Evolutionary conservation across 75 land plant species (phyloP).

Genomic region (Selaginella tamariscina): DNA sequence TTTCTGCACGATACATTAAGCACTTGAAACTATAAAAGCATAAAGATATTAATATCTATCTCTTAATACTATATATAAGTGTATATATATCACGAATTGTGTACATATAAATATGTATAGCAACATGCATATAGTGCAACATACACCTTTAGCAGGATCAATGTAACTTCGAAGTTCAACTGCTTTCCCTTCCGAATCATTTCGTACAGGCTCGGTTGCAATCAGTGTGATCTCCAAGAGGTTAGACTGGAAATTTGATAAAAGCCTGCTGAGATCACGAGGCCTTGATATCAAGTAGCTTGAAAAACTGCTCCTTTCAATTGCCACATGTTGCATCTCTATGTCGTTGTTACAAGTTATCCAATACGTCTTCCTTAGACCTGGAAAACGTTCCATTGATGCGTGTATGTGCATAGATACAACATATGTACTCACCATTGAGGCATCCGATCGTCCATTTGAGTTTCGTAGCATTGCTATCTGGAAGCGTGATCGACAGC

Average conservation of each 20-base stretch:
- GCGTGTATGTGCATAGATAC: not conserved
- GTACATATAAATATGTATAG: not conserved
- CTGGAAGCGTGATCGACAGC: constrained; percentile 44
- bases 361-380: constrained; percentile 73
- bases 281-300: constrained; percentile 83
- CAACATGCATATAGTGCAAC: not conserved
- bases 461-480: constrained; percentile 58
- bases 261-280: constrained; percentile 64
- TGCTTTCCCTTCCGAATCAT: constrained; percentile 61
- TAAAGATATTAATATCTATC: no score
- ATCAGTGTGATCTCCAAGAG: constrained; percentile 92
- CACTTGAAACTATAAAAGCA: not conserved
- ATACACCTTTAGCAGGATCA: constrained; percentile 82
- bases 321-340: constrained; percentile 71
- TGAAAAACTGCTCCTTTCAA: constrained; percentile 55
- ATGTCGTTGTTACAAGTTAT: constrained; percentile 83
- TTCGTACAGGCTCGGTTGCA: constrained; percentile 55
- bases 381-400: constrained; percentile 22
- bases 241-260: constrained; percentile 78
- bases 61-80: no score
- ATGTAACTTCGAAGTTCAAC: constrained; percentile 90
- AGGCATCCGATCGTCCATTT: constrained; percentile 56
- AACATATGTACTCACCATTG: constrained; percentile 39
- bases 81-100: not conserved
- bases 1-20: constrained; percentile 29